A percentile compares a stretch with the other conserved stretches of the same genome.
phyloP scores from a whole-genome alignment of 176 grass and related monocot genomes.

The Secale cereale region DNA sequence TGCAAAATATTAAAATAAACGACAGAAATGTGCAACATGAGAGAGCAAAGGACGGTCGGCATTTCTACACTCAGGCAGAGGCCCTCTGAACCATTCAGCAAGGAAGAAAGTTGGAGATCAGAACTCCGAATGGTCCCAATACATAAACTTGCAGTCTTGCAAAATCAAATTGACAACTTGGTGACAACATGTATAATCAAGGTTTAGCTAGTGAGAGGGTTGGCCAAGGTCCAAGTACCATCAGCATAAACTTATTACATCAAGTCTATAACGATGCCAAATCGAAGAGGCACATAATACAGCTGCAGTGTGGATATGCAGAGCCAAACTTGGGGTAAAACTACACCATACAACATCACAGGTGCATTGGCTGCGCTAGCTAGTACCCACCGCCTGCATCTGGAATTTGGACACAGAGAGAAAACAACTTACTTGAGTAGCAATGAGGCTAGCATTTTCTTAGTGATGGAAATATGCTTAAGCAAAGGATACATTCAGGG shows the following conservation, averaged over 20 bases:
- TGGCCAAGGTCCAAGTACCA: background rate
- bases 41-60: too few relatives aligned
- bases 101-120: background rate
- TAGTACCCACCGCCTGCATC: constrained; percentile 9
- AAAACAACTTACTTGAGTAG: constrained; percentile 3
- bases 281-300: background rate
- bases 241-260: background rate
- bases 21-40: too few relatives aligned
- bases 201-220: background rate
- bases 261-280: background rate
- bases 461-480: background rate
- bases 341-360: too few relatives aligned
- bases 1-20: too few relatives aligned
- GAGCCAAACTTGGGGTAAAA: too few relatives aligned
- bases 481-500: constrained; percentile 37
- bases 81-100: too few relatives aligned
- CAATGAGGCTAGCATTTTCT: too few relatives aligned
- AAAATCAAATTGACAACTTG: background rate
- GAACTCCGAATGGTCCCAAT: constrained; percentile 6
- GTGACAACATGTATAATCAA: background rate
- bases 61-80: too few relatives aligned
- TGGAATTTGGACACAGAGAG: background rate
- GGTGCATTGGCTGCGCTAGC: background rate
- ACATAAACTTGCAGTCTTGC: background rate
- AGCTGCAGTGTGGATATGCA: background rate